phyloP scores from a whole-genome alignment of 306 rosid species.

The Corylus heterophylla region DNA sequence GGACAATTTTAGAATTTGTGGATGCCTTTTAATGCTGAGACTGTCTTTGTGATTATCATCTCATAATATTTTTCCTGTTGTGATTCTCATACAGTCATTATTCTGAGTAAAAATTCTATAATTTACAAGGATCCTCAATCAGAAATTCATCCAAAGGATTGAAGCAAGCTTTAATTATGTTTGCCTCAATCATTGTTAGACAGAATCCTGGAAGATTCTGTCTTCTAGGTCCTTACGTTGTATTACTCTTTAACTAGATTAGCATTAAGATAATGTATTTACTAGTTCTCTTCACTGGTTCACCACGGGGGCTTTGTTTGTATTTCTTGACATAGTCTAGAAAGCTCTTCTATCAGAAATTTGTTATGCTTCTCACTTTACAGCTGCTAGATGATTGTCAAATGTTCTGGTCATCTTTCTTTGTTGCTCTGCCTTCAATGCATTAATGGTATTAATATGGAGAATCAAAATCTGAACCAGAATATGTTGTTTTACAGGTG shows the following conservation, averaged over 20 bases:
- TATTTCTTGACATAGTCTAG: neutral
- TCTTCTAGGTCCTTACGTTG: constrained; percentile 6
- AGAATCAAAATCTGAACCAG: neutral
- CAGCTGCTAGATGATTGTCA: neutral
- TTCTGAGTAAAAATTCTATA: neutral
- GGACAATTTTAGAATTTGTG: neutral
- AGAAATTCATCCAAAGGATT: neutral
- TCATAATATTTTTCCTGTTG: neutral
- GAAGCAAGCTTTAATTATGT: neutral
- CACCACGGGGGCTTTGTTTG: constrained; percentile 4
- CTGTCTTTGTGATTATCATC: neutral
- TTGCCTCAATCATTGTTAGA: neutral
- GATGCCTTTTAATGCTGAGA: neutral
- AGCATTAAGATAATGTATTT: constrained; percentile 1
- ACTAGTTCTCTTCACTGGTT: constrained; percentile 9
- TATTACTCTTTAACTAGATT: neutral
- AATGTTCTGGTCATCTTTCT: neutral
- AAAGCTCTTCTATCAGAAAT: too few species aligned
- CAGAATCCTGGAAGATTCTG: neutral
- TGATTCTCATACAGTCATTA: neutral
- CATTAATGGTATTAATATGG: neutral
- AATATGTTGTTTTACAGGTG: constrained; percentile 36
- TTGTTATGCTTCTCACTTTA: neutral
- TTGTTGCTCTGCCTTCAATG: neutral
- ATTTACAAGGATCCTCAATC: neutral